phyloP scores from a whole-genome alignment of 352 stramenopile genomes.

The Pythium pyrilobum region DNA sequence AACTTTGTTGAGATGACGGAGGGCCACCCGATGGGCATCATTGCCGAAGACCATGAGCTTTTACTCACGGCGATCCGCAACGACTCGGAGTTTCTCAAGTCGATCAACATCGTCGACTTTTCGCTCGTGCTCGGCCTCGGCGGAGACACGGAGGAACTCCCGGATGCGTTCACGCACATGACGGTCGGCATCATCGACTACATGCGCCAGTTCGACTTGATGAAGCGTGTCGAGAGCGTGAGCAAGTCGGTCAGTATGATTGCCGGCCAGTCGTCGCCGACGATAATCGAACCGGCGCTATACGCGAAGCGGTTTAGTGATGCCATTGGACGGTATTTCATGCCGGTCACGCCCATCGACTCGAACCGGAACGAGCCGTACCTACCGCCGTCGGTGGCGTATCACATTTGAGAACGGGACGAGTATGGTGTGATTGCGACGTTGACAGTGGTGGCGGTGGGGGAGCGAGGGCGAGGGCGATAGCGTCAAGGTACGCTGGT shows the following conservation, averaged over 20 bases:
- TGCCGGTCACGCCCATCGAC: constrained; percentile 90
- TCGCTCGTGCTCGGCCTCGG: constrained; percentile 95
- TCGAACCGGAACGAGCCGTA: constrained; percentile 26
- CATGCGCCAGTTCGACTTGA: constrained; percentile 97
- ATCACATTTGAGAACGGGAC: no score
- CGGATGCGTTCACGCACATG: constrained; percentile 61
- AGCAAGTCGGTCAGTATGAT: constrained; percentile 99
- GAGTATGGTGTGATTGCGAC: no score
- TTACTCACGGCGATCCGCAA: constrained; percentile 91
- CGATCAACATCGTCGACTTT: constrained; percentile 99
- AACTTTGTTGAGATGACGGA: constrained; percentile 82
- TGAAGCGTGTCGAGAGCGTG: constrained; percentile 98
- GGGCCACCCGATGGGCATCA: constrained; percentile 67
- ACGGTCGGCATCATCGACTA: constrained; percentile 99
- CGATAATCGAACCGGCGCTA: constrained; percentile 96
- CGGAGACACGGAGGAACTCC: constrained; percentile 29
- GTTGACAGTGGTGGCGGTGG: constrained; percentile 9
- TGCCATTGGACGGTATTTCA: constrained; percentile 96
- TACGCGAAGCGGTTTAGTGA: constrained; percentile 96
- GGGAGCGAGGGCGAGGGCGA: constrained; percentile 33
- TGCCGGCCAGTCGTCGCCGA: constrained; percentile 95
- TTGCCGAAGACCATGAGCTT: constrained; percentile 66
- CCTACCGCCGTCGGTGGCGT: background rate
- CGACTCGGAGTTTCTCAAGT: constrained; percentile 96
- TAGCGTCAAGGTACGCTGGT: constrained; percentile 45